These are phyloP conservation scores for Sordariomycetes sp. DNA, from an alignment of 2,329 filamentous ascomycete genomes.

Conservation along the genomic window DNA sequence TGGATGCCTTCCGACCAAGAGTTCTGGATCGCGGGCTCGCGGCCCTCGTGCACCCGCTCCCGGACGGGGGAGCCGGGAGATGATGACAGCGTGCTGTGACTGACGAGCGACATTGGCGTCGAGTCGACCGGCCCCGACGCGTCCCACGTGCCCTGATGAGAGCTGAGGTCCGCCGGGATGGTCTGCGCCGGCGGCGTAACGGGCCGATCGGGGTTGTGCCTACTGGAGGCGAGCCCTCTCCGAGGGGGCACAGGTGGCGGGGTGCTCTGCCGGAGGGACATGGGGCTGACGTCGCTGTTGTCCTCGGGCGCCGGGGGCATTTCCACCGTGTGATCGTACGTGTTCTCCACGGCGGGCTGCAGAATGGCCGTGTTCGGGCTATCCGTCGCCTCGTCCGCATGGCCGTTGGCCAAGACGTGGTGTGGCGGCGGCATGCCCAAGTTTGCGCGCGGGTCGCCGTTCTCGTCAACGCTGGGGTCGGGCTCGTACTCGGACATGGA, in stretches of 20 bases:
- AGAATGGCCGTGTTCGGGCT: neutral
- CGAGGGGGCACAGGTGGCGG: constrained; percentile 2
- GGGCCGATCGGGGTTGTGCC: constrained; percentile 14
- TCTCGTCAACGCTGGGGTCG: neutral
- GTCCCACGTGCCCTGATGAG: constrained; percentile 18
- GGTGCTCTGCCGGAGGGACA: neutral
- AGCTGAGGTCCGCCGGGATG: constrained; percentile 12
- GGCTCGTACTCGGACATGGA: constrained; percentile 1
- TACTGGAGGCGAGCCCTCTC: constrained; percentile 16
- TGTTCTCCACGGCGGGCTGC: neutral
- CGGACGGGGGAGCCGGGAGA: constrained; percentile 18
- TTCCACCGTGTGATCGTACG: neutral
- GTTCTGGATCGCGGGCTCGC: constrained; percentile 20
- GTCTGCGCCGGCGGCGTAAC: constrained; percentile 9
- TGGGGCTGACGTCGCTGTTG: constrained; percentile 3
- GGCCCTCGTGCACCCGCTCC: constrained; percentile 14
- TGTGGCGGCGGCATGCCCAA: neutral
- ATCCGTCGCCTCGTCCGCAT: neutral
- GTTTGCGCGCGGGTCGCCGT: neutral
- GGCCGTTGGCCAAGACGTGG: neutral
- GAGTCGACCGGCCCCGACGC: constrained; percentile 9
- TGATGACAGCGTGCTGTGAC: constrained; percentile 23
- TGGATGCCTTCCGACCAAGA: constrained; percentile 15
- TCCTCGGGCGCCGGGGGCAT: neutral
- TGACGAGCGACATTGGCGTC: constrained; percentile 21